These are phyloP conservation scores for Podospora appendiculata DNA, from an alignment of 495 filamentous ascomycete species.

Conservation along the genomic window DNA sequence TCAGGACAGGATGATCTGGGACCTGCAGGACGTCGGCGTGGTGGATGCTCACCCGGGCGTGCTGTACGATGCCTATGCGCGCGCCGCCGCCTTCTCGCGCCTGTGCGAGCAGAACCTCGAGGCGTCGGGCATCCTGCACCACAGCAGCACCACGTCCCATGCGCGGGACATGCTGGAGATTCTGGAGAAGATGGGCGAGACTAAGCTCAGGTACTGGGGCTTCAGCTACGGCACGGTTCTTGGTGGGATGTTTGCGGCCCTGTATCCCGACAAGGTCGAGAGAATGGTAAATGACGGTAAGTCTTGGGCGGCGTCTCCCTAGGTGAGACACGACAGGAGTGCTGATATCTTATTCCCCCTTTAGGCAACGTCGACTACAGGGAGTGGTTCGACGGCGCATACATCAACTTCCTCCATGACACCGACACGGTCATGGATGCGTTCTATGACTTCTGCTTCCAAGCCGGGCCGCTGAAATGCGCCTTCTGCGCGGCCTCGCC, in stretches of 20 bases:
- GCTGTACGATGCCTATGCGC: constrained; percentile 32
- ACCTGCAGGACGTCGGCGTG: constrained; percentile 27
- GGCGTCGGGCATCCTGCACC: constrained; percentile 20
- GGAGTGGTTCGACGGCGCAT: constrained; percentile 38
- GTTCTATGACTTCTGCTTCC: constrained; percentile 47
- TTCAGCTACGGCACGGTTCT: constrained; percentile 48
- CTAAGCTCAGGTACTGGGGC: constrained; percentile 46
- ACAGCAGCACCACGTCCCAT: constrained; percentile 31
- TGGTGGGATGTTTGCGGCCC: constrained; percentile 42
- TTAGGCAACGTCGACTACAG: constrained; percentile 39
- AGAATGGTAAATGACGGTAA: constrained; percentile 43
- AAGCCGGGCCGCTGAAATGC: constrained; percentile 41
- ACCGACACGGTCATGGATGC: constrained; percentile 44
- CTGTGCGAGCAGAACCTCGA: constrained; percentile 22
- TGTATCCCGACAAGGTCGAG: constrained; percentile 42
- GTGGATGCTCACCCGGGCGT: constrained; percentile 31
- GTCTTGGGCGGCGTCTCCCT: neutral
- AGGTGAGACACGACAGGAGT: too few species aligned
- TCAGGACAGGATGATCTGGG: constrained; percentile 29
- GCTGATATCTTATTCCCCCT: too few species aligned
- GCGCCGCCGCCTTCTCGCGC: constrained; percentile 28
- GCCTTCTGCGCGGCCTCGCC: constrained; percentile 37
- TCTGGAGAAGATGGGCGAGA: constrained; percentile 24
- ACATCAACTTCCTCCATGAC: constrained; percentile 43
- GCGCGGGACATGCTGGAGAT: constrained; percentile 38